Conservation (phyloP, 225 moss, liverwort and hornwort genomes). For the Rhytidiadelphus loreus region DNA sequence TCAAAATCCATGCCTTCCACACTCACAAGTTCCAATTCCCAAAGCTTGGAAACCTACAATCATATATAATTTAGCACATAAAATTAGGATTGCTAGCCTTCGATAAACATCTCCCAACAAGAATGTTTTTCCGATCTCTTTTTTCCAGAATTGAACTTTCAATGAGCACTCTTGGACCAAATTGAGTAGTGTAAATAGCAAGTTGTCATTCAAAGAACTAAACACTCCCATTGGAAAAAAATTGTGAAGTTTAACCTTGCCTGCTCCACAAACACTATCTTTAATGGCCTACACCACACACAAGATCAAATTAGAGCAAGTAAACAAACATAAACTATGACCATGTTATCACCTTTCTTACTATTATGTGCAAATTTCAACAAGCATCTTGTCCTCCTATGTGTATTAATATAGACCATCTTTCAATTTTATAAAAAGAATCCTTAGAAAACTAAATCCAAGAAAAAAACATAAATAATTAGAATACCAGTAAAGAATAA, state of each 20-base stretch:
- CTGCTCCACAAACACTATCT: not conserved
- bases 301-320: not conserved
- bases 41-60: not conserved
- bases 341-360: not conserved
- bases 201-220: not conserved
- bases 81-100: not conserved
- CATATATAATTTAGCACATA: too few species aligned
- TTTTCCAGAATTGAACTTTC: too few species aligned
- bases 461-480: not conserved
- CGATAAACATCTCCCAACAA: rapidly evolving
- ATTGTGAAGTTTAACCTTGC: not conserved
- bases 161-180: not conserved
- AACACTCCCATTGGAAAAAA: too few species aligned
- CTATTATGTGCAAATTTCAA: not conserved
- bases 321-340: not conserved
- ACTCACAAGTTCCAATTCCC: not conserved
- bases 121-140: rapidly evolving
- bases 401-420: rapidly evolving
- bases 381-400: not conserved
- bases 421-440: not conserved
- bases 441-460: not conserved
- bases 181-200: not conserved
- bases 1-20: not conserved
- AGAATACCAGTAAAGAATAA: not conserved
- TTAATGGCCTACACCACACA: not conserved